These are phyloP conservation scores for Hebeloma cylindrosporum DNA, from an alignment of 768 basidiomycete species.

Conservation along the genomic window DNA sequence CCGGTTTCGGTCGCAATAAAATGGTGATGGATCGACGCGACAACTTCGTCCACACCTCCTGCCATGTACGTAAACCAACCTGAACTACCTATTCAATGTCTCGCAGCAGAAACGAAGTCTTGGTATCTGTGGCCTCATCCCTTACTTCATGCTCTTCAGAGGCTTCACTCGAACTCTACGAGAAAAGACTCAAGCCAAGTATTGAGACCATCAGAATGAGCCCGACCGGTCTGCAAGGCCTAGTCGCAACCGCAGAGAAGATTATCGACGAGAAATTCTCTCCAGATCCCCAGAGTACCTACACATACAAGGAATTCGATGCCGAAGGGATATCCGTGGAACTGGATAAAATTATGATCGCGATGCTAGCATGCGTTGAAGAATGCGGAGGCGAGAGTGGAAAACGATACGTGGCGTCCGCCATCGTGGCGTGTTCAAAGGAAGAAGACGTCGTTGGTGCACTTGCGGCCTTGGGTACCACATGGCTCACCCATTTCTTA, in stretches of 20 bases:
- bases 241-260: too few relatives aligned
- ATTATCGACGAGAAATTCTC: conserved; percentile 5
- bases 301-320: conserved; percentile 3
- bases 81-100: too few relatives aligned
- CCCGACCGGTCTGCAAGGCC: too few relatives aligned
- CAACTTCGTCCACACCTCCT: background rate
- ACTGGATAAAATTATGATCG: conserved; percentile 12
- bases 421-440: conserved; percentile 12
- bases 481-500: conserved; percentile 16
- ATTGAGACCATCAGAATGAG: background rate
- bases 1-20: too few relatives aligned
- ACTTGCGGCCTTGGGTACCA: conserved; percentile 10
- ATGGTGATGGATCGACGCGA: too few relatives aligned
- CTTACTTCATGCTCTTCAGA: conserved; percentile 1
- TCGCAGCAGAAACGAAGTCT: too few relatives aligned
- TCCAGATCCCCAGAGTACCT: conserved; percentile 5
- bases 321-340: conserved; percentile 8
- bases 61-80: too few relatives aligned
- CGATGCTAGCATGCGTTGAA: conserved; percentile 16
- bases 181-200: background rate
- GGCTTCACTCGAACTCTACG: background rate
- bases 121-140: too few relatives aligned
- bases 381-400: conserved; percentile 18
- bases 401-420: conserved; percentile 19
- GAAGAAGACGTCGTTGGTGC: conserved; percentile 14